phyloP scores from a whole-genome alignment of 805 yeast genomes.

The Kregervanrija fluxuum region DNA sequence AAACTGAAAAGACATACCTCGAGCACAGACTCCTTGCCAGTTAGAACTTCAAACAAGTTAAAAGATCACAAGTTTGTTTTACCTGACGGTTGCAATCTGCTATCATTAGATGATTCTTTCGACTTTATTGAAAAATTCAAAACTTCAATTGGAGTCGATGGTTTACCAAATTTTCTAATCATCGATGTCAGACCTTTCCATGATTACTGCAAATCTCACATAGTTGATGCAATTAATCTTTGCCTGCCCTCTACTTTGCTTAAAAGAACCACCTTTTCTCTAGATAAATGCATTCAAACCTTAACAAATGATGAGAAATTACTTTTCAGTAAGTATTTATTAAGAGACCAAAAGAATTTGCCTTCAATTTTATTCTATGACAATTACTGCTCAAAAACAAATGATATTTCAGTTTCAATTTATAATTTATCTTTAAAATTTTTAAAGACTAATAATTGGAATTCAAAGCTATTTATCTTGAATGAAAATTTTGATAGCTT shows the following conservation, averaged over 20 bases:
- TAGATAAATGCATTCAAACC: constrained; percentile 55
- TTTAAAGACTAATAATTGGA: constrained; percentile 30
- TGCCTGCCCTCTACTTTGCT: constrained; percentile 87
- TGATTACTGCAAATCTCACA: constrained; percentile 54
- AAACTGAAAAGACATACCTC: constrained; percentile 10
- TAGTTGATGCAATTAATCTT: constrained; percentile 60
- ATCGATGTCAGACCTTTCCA: constrained; percentile 80
- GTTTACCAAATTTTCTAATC: constrained; percentile 33
- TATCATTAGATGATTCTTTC: constrained; percentile 13
- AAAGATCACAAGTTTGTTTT: constrained; percentile 16
- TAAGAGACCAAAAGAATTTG: constrained; percentile 21
- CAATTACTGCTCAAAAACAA: constrained; percentile 24
- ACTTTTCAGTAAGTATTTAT: constrained; percentile 32
- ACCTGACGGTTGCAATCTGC: constrained; percentile 17
- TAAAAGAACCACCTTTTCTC: constrained; percentile 64
- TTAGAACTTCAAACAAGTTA: constrained; percentile 15
- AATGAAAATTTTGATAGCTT: not conserved
- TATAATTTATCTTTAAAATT: constrained; percentile 44
- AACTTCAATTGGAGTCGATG: constrained; percentile 18
- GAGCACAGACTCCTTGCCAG: constrained; percentile 10
- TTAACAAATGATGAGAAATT: constrained; percentile 46
- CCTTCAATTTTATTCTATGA: constrained; percentile 51
- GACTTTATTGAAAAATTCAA: constrained; percentile 12
- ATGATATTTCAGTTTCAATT: constrained; percentile 31
- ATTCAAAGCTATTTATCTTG: constrained; percentile 36